These are phyloP conservation scores for Hydnomerulius pinastri DNA, from an alignment of 768 basidiomycete genomes.

Conservation along the genomic window DNA sequence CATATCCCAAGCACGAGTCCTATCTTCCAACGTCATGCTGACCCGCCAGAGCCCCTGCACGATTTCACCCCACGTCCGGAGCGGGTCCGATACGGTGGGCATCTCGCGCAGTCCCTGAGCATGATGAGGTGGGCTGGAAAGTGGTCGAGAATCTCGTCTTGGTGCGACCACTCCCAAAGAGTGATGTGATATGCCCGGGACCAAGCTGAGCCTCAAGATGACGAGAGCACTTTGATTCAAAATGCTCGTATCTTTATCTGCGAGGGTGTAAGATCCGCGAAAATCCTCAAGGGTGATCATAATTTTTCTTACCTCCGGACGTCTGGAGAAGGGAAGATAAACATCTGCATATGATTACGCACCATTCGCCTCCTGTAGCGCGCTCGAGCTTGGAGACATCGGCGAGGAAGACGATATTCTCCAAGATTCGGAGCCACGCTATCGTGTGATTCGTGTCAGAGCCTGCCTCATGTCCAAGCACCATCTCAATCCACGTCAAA, in stretches of 20 bases:
- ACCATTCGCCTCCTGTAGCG: slow-evolving; percentile 63
- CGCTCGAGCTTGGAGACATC: slow-evolving; percentile 53
- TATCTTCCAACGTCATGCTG: slow-evolving; percentile 19
- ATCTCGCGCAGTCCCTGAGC: slow-evolving; percentile 40
- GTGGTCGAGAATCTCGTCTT: neutral
- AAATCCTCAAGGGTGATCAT: no score
- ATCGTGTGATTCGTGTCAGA: slow-evolving; percentile 43
- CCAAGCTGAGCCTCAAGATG: slow-evolving; percentile 38
- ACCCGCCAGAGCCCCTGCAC: slow-evolving; percentile 50
- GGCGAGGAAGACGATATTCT: slow-evolving; percentile 57
- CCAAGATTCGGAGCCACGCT: slow-evolving; percentile 66
- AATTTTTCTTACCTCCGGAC: slow-evolving; percentile 21
- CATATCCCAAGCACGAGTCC: no score
- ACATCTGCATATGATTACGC: slow-evolving; percentile 53
- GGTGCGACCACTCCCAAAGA: slow-evolving; percentile 23
- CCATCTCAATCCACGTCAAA: slow-evolving; percentile 83
- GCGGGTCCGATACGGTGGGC: slow-evolving; percentile 23
- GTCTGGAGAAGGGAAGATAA: slow-evolving; percentile 28
- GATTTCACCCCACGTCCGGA: slow-evolving; percentile 48
- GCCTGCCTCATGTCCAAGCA: slow-evolving; percentile 42
- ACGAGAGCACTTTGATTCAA: slow-evolving; percentile 31
- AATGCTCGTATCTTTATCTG: slow-evolving; percentile 19
- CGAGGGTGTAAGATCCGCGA: no score
- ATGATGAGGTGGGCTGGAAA: slow-evolving; percentile 33
- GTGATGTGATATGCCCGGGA: slow-evolving; percentile 27